Evolutionary conservation across 495 filamentous ascomycete species (phyloP).

Genomic region (Rhizodiscina lignyota): DNA sequence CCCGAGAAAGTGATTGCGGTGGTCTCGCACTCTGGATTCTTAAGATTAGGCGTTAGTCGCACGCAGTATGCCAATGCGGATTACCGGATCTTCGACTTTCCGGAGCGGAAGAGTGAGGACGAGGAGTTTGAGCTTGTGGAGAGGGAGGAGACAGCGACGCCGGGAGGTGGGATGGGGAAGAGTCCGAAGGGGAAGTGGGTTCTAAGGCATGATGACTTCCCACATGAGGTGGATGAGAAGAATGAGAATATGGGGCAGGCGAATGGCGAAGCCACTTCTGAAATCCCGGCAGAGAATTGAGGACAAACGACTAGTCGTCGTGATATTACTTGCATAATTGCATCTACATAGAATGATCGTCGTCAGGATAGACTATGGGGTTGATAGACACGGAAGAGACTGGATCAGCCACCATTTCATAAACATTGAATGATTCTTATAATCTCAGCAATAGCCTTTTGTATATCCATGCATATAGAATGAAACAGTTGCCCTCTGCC

Average conservation of each 20-base stretch:
- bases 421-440: too few relatives aligned
- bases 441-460: too few relatives aligned
- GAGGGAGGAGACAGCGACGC: slow-evolving; percentile 15
- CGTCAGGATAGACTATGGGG: too few relatives aligned
- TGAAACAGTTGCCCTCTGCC: too few relatives aligned
- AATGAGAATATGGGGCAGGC: background rate
- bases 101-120: slow-evolving; percentile 3
- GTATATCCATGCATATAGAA: too few relatives aligned
- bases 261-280: background rate
- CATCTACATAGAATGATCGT: too few relatives aligned
- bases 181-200: slow-evolving; percentile 11
- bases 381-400: too few relatives aligned
- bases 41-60: slow-evolving; percentile 28
- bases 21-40: slow-evolving; percentile 42
- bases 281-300: too few relatives aligned
- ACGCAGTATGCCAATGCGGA: slow-evolving; percentile 40
- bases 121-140: slow-evolving; percentile 11
- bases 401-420: too few relatives aligned
- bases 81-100: slow-evolving; percentile 43
- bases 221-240: slow-evolving; percentile 8
- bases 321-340: too few relatives aligned
- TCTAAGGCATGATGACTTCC: slow-evolving; percentile 10
- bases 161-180: slow-evolving; percentile 18
- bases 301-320: too few relatives aligned
- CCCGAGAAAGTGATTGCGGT: slow-evolving; percentile 45